Evolutionary conservation across 1,139 yeast genomes (phyloP).

Genomic region (Geotrichum carabidarum): DNA sequence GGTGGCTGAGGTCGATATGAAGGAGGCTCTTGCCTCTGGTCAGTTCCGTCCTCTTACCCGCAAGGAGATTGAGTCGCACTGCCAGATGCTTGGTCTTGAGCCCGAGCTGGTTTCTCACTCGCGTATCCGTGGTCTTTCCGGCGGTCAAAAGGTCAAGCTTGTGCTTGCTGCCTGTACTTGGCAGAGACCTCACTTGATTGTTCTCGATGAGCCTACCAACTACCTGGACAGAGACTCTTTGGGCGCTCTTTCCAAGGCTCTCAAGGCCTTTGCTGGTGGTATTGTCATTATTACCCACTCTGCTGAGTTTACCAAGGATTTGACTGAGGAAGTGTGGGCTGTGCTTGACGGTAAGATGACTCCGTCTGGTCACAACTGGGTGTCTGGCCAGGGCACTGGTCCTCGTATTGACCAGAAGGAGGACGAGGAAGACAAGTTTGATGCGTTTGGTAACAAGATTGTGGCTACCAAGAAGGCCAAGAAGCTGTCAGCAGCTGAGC

Average conservation of each 20-base stretch:
- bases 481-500: constrained; percentile 97
- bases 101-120: constrained; percentile 99
- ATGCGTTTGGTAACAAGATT: constrained; percentile 99
- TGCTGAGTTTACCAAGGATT: constrained; percentile 98
- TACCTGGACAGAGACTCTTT: constrained; percentile 98
- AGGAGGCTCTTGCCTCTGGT: constrained; percentile 99
- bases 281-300: constrained; percentile 98
- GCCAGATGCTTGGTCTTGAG: constrained; percentile 97
- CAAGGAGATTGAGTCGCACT: constrained; percentile 98
- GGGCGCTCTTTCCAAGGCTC: constrained; percentile 98
- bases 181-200: constrained; percentile 99
- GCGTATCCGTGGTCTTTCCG: constrained; percentile 99
- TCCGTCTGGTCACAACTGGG: constrained; percentile 99
- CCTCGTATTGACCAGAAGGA: constrained; percentile 96
- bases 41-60: constrained; percentile 99
- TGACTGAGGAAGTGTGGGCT: constrained; percentile 99
- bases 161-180: constrained; percentile 99
- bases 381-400: constrained; percentile 99
- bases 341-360: constrained; percentile 96
- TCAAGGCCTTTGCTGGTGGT: constrained; percentile 99
- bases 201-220: constrained; percentile 93
- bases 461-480: constrained; percentile 92
- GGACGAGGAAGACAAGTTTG: constrained; percentile 94
- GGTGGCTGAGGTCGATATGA: constrained; percentile 99
- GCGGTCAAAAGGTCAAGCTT: constrained; percentile 99